phyloP scores from a whole-genome alignment of 345 rosid genomes.

The Orychophragmus violaceus region DNA sequence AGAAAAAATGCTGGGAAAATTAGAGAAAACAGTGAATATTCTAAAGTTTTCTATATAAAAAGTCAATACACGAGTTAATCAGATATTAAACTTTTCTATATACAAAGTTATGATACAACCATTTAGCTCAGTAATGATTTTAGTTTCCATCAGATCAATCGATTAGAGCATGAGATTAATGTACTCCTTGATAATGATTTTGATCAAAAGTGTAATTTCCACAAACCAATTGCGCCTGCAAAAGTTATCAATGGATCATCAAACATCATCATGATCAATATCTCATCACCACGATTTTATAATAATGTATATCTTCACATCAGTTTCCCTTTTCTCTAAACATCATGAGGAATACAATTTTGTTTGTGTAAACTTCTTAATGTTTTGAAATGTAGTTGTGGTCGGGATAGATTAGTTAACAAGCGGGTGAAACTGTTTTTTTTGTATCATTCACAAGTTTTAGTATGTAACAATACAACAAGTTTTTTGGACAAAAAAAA shows the following conservation, averaged over 20 bases:
- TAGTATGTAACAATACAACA: too few relatives aligned
- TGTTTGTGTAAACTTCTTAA: not conserved
- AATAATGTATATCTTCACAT: conserved; percentile 15
- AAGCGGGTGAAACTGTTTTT: too few relatives aligned
- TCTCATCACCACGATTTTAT: conserved; percentile 27
- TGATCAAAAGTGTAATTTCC: conserved; percentile 14
- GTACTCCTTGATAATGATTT: conserved; percentile 7
- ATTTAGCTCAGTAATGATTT: not conserved
- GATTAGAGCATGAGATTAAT: not conserved
- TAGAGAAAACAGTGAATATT: too few relatives aligned
- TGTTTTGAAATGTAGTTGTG: too few relatives aligned
- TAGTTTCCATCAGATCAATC: not conserved
- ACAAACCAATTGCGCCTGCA: conserved; percentile 6
- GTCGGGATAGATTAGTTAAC: too few relatives aligned
- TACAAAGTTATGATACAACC: not conserved
- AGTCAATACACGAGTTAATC: not conserved
- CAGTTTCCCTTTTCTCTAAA: not conserved
- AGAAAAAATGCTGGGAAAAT: too few relatives aligned
- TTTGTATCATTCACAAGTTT: too few relatives aligned
- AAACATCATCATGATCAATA: conserved; percentile 29
- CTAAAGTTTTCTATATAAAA: too few relatives aligned
- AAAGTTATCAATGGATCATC: conserved; percentile 17
- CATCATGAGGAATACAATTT: too few relatives aligned
- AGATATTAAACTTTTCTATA: too few relatives aligned
- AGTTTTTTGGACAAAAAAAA: too few relatives aligned